Conservation (phyloP, 176 grass and related monocot species). For the Aegilops longissima region DNA sequence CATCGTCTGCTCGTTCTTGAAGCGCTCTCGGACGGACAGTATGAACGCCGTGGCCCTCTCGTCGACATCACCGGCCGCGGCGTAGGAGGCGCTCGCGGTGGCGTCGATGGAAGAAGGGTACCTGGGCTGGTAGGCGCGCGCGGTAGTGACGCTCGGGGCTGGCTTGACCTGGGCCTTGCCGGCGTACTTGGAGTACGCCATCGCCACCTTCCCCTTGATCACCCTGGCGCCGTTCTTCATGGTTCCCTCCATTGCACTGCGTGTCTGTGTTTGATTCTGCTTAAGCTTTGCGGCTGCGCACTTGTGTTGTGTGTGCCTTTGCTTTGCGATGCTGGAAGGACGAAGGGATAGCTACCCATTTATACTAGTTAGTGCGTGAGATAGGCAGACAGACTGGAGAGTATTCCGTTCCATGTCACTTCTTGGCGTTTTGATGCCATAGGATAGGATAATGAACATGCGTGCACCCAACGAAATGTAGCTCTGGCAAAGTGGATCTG, state of each 20-base stretch:
- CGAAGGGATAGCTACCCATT: background rate
- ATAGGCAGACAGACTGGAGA: background rate
- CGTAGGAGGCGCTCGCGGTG: background rate
- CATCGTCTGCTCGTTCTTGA: constrained; percentile 38
- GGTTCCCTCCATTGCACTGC: constrained; percentile 32
- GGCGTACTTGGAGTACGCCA: constrained; percentile 31
- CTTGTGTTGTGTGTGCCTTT: constrained; percentile 5
- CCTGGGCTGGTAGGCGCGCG: constrained; percentile 28
- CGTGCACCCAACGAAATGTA: background rate
- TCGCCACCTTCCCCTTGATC: constrained; percentile 34
- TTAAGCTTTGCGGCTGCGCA: background rate
- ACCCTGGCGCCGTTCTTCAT: constrained; percentile 28
- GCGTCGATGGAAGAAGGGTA: constrained; percentile 20
- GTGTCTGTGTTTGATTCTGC: background rate
- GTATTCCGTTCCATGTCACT: background rate
- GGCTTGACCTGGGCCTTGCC: constrained; percentile 15
- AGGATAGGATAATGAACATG: constrained; percentile 27
- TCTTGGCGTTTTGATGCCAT: background rate
- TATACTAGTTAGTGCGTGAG: constrained; percentile 10
- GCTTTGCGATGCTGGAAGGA: background rate
- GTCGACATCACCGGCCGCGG: constrained; percentile 6
- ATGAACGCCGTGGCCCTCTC: constrained; percentile 54
- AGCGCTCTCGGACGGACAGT: constrained; percentile 39
- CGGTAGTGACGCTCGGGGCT: constrained; percentile 20
- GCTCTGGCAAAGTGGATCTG: background rate